Evolutionary conservation across 2,329 filamentous ascomycete species (phyloP), one percentile per base, ranked within the genome.

Genomic region (Rhinocladiella mackenziei): DNA sequence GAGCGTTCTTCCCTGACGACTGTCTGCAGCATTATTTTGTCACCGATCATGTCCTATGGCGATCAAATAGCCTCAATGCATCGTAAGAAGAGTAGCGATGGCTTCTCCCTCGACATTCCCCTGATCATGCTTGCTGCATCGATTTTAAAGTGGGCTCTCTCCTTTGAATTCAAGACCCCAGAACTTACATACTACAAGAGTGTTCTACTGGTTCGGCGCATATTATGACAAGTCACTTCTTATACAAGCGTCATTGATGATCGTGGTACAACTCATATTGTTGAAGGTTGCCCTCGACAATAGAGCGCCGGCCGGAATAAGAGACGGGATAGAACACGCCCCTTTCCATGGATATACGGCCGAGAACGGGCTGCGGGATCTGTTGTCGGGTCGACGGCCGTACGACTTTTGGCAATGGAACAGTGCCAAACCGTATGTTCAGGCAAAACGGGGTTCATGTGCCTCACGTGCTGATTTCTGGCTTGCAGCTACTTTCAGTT

Each of bases 21-120:
- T 29, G 13, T 35, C 13, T 25, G 36, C 39, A 79, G 76, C 62
- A 72, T 83, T 50, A 69, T 81, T 39, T 73, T 77, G 6, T 81
- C 78, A 5, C 80, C 80, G 6, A 64, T 83, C 47, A 82, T 78
- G 37, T 80, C 76, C 55, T 83, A 83, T 66, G 73, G 77, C 49
- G 80, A 83, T 62, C 80, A 83, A 60, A 83, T 83, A 59, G 72
- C 78, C 61, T 77, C 74, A 55, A 83, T 83, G 58, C 74, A 81
- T 64, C 73, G 72, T 53, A 73, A 65, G 45, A 72, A 75, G 55
- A 77, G 69, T 44, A 81, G 78, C 3, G 75, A 74, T 23, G 80
- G 80, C 22, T 83, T 83, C 64, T 82, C 78, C 11, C 67, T 83
- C 55, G 80, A 83, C 58, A 81, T 83, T 26, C 79, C 79, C 11